Evolutionary conservation across 2,329 filamentous ascomycete genomes (phyloP), one percentile per base, ranked within the genome.

Genomic region (Davidsoniella neocaledoniae): DNA sequence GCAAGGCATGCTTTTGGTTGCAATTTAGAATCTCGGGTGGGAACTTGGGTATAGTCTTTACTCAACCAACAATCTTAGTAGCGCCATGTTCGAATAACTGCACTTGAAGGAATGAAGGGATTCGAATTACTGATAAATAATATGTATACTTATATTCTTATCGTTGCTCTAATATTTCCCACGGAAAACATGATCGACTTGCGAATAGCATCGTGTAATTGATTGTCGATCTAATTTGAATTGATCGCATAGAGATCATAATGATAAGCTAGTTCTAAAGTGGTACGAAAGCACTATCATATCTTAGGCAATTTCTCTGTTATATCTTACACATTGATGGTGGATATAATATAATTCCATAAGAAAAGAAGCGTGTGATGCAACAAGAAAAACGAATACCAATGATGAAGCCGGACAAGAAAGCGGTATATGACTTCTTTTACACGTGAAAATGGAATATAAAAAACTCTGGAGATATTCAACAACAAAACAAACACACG

Each of bases 181-280:
- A 50, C 47, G 51, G 51, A 17, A 53, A 53, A 53, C 51, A 7
- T 23, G n/a, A 21, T 21, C 19, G 17, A 43, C 16, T 23, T 14
- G 44, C 38, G 26, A 23, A 21, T 33, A 10, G 12, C 40, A 43
- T 37, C 23, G 40, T 37, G 19, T 16, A 19, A 21, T 21, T 4
- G 25, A 45, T 26, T 10, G 29, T 5, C 3, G 23, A 29, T 45
- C 5, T n/a, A 45, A 29, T 33, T 29, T 10, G 39, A 41, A 29
- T 21, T 39, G 21, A 40, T 41, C 29, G 12, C 12, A 33, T 12
- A 9, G 29, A 33, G 12, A 12, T 9, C 41, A 21, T 17, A 25
- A 25, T 43, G 16, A 21, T 7, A 29, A 29, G 43, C 43, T 44
- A 29, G 29, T 45, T 29, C 12, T 10, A 45, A 6, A 45, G 17